Percentiles rank a stretch among this genome's conserved stretches.
phyloP scores from a whole-genome alignment of 2,329 filamentous ascomycete genomes.

The Stagonosporopsis chrysanthemi region DNA sequence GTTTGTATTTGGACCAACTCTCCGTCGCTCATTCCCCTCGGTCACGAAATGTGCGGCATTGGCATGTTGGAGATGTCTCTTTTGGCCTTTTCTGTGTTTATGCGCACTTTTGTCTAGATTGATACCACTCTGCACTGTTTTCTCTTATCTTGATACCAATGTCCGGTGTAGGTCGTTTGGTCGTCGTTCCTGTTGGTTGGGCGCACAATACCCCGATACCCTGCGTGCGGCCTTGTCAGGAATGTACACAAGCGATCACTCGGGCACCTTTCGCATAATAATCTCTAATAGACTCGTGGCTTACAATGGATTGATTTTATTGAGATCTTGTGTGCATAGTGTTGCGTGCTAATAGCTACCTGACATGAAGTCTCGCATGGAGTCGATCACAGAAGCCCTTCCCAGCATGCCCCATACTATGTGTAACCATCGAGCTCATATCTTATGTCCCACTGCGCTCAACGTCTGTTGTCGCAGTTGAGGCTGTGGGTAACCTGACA shows the following conservation, averaged over 20 bases:
- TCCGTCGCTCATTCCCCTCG: slow-evolving; percentile 36
- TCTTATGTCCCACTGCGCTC: neutral
- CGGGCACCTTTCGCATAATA: slow-evolving; percentile 51
- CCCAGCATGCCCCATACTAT: neutral
- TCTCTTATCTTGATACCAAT: slow-evolving; percentile 51
- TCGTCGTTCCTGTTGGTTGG: slow-evolving; percentile 45
- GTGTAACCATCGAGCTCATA: neutral
- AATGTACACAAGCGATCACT: slow-evolving; percentile 51
- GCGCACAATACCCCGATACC: slow-evolving; percentile 53
- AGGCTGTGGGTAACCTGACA: neutral
- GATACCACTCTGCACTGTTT: slow-evolving; percentile 53
- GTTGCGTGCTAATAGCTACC: neutral
- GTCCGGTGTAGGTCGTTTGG: slow-evolving; percentile 35
- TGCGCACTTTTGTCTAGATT: slow-evolving; percentile 52
- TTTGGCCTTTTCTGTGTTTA: slow-evolving; percentile 43
- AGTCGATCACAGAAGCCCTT: neutral
- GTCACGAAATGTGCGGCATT: slow-evolving; percentile 46
- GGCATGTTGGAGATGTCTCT: slow-evolving; percentile 45
- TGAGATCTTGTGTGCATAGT: neutral
- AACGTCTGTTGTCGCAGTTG: neutral
- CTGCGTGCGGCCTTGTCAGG: slow-evolving; percentile 51
- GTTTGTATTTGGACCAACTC: slow-evolving; percentile 40
- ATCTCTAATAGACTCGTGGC: slow-evolving; percentile 49
- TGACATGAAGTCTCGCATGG: neutral
- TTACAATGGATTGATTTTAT: slow-evolving; percentile 13